Conservation (phyloP, 345 rosid species). For the Pseudoturritis turrita region DNA sequence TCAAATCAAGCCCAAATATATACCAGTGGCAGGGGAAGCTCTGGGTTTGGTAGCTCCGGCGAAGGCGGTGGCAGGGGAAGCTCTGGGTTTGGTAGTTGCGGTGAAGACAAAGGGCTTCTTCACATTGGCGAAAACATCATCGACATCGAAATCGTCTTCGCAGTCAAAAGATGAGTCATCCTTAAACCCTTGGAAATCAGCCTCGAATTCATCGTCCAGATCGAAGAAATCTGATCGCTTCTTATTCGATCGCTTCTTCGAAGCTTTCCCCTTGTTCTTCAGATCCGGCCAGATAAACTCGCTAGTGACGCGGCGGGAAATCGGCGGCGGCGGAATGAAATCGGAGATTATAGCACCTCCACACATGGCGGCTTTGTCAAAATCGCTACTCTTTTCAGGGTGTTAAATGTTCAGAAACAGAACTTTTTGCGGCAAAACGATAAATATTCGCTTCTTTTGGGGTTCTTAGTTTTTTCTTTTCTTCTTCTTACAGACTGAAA, state of each 20-base stretch:
- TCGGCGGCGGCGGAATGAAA: constrained; percentile 50
- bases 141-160: constrained; percentile 43
- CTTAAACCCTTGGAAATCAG: constrained; percentile 84
- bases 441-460: background rate
- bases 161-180: constrained; percentile 53
- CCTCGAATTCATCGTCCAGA: constrained; percentile 57
- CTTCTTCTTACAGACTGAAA: background rate
- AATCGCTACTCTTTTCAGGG: background rate
- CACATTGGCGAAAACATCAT: constrained; percentile 37
- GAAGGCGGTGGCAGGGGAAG: constrained; percentile 19
- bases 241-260: constrained; percentile 31
- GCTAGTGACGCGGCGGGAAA: constrained; percentile 43
- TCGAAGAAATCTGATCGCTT: constrained; percentile 36
- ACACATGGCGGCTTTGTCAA: constrained; percentile 56
- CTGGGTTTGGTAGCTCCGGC: constrained; percentile 18
- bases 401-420: background rate
- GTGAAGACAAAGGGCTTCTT: constrained; percentile 71
- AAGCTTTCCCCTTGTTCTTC: constrained; percentile 34
- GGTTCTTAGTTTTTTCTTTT: background rate
- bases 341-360: constrained; percentile 97
- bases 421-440: constrained; percentile 12
- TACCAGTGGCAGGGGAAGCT: constrained; percentile 26
- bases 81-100: constrained; percentile 25
- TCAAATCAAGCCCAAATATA: background rate
- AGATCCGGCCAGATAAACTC: constrained; percentile 78